phyloP scores from a whole-genome alignment of 2,329 filamentous ascomycete species.

The Didymella segeticola region DNA sequence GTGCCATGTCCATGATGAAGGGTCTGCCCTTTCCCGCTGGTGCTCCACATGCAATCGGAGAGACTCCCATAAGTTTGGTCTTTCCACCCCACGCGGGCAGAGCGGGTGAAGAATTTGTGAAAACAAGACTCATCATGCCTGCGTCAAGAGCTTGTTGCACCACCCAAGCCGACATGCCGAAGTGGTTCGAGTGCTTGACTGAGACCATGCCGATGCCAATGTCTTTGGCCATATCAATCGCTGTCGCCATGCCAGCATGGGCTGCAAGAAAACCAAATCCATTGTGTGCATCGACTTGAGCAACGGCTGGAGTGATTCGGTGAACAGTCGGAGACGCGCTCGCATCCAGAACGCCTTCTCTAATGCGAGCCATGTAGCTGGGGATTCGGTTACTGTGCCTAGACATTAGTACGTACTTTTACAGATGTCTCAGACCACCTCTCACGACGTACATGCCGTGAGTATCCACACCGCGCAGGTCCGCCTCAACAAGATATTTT shows the following conservation, averaged over 20 bases:
- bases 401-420: slow-evolving; percentile 7
- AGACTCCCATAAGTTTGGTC: slow-evolving; percentile 74
- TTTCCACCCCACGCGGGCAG: slow-evolving; percentile 74
- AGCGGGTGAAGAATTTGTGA: slow-evolving; percentile 70
- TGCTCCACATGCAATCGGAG: slow-evolving; percentile 77
- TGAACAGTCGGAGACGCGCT: slow-evolving; percentile 64
- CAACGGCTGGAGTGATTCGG: slow-evolving; percentile 73
- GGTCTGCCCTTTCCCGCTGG: slow-evolving; percentile 66
- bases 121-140: slow-evolving; percentile 67
- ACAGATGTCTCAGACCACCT: not conserved
- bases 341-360: slow-evolving; percentile 71
- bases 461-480: slow-evolving; percentile 79
- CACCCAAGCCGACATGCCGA: slow-evolving; percentile 82
- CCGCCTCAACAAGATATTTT: slow-evolving; percentile 73
- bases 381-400: slow-evolving; percentile 68
- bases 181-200: slow-evolving; percentile 80
- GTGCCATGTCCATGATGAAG: slow-evolving; percentile 80
- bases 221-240: slow-evolving; percentile 68
- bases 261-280: slow-evolving; percentile 79
- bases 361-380: slow-evolving; percentile 76
- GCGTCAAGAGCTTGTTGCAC: slow-evolving; percentile 79
- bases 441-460: slow-evolving; percentile 64
- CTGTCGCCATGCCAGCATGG: slow-evolving; percentile 68
- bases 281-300: slow-evolving; percentile 71
- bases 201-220: slow-evolving; percentile 79